Conservation (phyloP, 257 asterid species). For the Ophiorrhiza pumila region DNA sequence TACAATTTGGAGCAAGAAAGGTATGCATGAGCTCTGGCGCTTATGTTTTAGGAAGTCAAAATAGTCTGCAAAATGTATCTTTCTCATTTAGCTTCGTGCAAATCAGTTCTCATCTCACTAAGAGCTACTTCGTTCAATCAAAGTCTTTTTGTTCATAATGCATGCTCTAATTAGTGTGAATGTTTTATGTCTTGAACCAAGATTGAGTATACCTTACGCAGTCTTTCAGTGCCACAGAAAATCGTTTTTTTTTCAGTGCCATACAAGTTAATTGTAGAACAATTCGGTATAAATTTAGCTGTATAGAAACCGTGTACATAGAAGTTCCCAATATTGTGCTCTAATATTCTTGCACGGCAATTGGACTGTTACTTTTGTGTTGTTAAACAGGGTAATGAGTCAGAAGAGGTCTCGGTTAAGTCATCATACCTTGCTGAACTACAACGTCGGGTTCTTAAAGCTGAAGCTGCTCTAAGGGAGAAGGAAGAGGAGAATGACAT, state of each 20-base stretch:
- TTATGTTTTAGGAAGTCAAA: conserved; percentile 7
- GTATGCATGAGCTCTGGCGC: conserved; percentile 34
- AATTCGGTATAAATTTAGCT: background rate
- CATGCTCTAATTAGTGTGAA: background rate
- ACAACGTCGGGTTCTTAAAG: conserved; percentile 85
- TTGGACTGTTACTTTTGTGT: conserved; percentile 4
- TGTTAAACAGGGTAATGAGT: conserved; percentile 58
- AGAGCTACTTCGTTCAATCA: background rate
- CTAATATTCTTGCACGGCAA: background rate
- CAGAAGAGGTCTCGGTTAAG: conserved; percentile 79
- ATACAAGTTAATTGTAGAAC: background rate
- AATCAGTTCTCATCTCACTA: background rate
- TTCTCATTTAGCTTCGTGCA: background rate
- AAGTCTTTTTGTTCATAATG: background rate
- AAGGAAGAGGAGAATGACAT: conserved; percentile 88
- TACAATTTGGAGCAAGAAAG: conserved; percentile 80
- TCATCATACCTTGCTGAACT: conserved; percentile 93
- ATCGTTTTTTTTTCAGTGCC: too few species aligned
- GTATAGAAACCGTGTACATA: background rate
- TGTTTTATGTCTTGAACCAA: background rate
- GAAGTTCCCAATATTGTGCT: background rate
- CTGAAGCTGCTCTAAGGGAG: conserved; percentile 80
- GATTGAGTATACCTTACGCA: background rate
- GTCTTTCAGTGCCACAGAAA: background rate
- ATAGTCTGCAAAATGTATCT: background rate